phyloP scores from a whole-genome alignment of 129 eudicot genomes.

The Flaveria brownii region DNA sequence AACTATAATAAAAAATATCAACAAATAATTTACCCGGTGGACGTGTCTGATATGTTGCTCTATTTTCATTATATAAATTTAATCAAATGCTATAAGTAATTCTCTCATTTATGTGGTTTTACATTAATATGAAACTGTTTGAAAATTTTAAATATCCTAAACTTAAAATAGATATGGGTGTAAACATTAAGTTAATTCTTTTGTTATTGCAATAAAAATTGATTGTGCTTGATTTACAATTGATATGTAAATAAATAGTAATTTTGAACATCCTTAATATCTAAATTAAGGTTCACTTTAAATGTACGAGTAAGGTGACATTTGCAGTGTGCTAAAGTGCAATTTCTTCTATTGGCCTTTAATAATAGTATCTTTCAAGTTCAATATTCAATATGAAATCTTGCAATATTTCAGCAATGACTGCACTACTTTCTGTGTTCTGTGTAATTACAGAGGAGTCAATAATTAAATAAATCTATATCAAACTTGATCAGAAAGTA shows the following conservation, averaged over 20 bases:
- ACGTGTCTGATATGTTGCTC: not conserved
- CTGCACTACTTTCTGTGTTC: not conserved
- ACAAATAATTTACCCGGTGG: too few relatives aligned
- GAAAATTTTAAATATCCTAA: not conserved
- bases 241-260: not conserved
- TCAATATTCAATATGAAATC: not conserved
- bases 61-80: not conserved
- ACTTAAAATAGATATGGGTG: not conserved
- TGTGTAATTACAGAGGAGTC: conserved; percentile 4
- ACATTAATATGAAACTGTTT: not conserved
- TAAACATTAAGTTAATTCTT: not conserved
- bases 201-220: not conserved
- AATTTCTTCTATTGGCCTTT: conserved; percentile 1
- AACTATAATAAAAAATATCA: too few relatives aligned
- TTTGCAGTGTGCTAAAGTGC: conserved; percentile 1
- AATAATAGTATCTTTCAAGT: not conserved
- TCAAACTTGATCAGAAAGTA: conserved; percentile 10
- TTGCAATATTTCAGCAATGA: conserved; percentile 12
- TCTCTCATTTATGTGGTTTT: not conserved
- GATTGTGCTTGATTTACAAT: not conserved
- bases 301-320: not conserved
- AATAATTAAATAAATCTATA: conserved; percentile 3
- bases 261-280: not conserved
- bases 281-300: not conserved
- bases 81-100: not conserved